These are phyloP conservation scores for Fusarium sp. DNA, from an alignment of 2,329 filamentous ascomycete species.

Conservation along the genomic window DNA sequence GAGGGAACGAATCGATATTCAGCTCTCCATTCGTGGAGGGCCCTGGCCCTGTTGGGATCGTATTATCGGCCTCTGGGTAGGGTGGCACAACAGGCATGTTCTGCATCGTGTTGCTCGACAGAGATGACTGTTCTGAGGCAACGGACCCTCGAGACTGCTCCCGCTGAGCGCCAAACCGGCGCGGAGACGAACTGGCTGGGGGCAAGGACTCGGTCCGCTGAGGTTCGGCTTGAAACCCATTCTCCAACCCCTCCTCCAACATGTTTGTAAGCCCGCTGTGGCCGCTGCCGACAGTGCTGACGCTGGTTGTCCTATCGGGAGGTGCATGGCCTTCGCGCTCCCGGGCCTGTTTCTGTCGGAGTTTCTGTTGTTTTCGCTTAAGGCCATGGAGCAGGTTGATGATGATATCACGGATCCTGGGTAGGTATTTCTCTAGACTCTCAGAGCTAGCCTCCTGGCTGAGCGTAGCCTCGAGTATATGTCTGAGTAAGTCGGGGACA, in stretches of 20 bases:
- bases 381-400: constrained; percentile 96
- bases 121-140: constrained; percentile 71
- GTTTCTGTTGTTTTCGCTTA: constrained; percentile 95
- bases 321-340: constrained; percentile 62
- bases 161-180: constrained; percentile 59
- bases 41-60: constrained; percentile 55
- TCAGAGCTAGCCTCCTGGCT: constrained; percentile 96
- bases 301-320: constrained; percentile 67
- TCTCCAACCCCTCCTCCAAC: constrained; percentile 70
- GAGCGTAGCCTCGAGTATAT: constrained; percentile 93
- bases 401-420: constrained; percentile 96
- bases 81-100: constrained; percentile 80
- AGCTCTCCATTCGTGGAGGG: constrained; percentile 54
- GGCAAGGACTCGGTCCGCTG: constrained; percentile 48
- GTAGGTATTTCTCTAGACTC: constrained; percentile 93
- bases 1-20: constrained; percentile 75
- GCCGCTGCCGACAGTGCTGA: constrained; percentile 69
- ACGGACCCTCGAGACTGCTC: constrained; percentile 64
- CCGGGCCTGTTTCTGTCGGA: constrained; percentile 73
- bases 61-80: constrained; percentile 72
- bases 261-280: constrained; percentile 67
- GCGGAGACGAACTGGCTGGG: constrained; percentile 57
- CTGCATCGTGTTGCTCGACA: constrained; percentile 82
- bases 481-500: constrained; percentile 89
- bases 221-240: constrained; percentile 59